Conservation (phyloP, 345 rosid genomes). For the Zanthoxylum bungeanum region DNA sequence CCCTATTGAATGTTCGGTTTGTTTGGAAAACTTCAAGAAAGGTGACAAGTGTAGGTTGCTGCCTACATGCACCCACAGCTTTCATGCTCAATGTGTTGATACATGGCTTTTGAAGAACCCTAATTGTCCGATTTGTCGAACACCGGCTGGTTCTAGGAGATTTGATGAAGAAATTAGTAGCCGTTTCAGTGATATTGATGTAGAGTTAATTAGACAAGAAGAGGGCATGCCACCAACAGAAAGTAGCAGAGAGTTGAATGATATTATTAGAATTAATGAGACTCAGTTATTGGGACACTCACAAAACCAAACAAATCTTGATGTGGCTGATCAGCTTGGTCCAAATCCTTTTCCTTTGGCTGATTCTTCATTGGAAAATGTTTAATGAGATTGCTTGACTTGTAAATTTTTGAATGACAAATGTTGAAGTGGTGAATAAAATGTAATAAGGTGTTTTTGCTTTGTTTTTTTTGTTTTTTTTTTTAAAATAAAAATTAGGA, state of each 20-base stretch:
- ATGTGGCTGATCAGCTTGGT: background rate
- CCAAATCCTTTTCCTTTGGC: background rate
- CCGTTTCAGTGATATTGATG: slow-evolving; percentile 9
- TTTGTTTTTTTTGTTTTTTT: background rate
- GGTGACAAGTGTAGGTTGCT: slow-evolving; percentile 52
- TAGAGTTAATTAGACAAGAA: slow-evolving; percentile 5
- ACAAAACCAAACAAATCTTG: background rate
- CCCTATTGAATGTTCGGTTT: slow-evolving; percentile 45
- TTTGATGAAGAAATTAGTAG: slow-evolving; percentile 19
- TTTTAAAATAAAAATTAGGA: too few relatives aligned
- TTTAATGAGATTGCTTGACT: background rate
- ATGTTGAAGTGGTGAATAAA: background rate
- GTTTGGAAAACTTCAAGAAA: slow-evolving; percentile 48
- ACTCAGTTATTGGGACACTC: background rate
- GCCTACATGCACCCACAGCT: slow-evolving; percentile 49
- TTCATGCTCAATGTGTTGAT: slow-evolving; percentile 53
- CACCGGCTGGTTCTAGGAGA: slow-evolving; percentile 24
- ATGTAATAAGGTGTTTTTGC: background rate
- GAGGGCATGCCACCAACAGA: background rate
- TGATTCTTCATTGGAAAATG: background rate
- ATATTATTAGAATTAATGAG: background rate
- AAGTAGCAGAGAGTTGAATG: background rate
- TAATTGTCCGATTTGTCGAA: slow-evolving; percentile 49
- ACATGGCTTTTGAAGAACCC: slow-evolving; percentile 52
- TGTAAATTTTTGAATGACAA: background rate